Conservation (phyloP, 768 basidiomycete genomes). For the Pleurotus platypus region DNA sequence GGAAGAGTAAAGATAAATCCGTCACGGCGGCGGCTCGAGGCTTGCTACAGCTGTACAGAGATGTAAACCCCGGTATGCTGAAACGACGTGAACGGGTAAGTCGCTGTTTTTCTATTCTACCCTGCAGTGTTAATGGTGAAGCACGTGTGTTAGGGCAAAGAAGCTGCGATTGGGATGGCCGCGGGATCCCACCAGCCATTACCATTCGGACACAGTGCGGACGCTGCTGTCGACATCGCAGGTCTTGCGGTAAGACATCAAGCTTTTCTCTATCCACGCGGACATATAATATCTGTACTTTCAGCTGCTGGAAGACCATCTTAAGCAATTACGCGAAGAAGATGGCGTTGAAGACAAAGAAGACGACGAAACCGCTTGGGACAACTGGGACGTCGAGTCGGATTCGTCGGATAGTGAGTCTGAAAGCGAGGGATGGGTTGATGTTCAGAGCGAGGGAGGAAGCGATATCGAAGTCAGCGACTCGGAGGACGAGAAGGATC, state of each 20-base stretch:
- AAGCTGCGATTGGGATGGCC: constrained; percentile 75
- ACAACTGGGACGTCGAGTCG: constrained; percentile 86
- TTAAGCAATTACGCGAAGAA: constrained; percentile 68
- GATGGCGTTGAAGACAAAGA: constrained; percentile 47
- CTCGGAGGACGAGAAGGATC: constrained; percentile 72
- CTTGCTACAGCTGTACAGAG: constrained; percentile 86
- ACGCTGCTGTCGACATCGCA: constrained; percentile 82
- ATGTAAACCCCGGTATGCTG: constrained; percentile 91
- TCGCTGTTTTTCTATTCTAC: not conserved
- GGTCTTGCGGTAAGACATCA: constrained; percentile 71
- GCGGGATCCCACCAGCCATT: constrained; percentile 55
- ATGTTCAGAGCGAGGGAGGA: constrained; percentile 68
- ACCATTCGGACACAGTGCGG: constrained; percentile 77
- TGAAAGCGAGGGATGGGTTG: constrained; percentile 74
- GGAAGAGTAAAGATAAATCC: constrained; percentile 92
- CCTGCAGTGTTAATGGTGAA: constrained; percentile 1
- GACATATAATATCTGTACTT: not conserved
- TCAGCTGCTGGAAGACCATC: constrained; percentile 86
- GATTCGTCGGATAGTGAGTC: constrained; percentile 53
- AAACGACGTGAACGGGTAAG: constrained; percentile 82
- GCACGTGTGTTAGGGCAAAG: constrained; percentile 67
- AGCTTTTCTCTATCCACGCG: not conserved
- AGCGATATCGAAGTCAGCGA: constrained; percentile 77
- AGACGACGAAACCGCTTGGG: constrained; percentile 73
- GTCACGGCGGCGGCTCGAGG: constrained; percentile 89